Evolutionary conservation across 2,329 filamentous ascomycete genomes (phyloP).

Genomic region (Phyllosticta citribraziliensis): DNA sequence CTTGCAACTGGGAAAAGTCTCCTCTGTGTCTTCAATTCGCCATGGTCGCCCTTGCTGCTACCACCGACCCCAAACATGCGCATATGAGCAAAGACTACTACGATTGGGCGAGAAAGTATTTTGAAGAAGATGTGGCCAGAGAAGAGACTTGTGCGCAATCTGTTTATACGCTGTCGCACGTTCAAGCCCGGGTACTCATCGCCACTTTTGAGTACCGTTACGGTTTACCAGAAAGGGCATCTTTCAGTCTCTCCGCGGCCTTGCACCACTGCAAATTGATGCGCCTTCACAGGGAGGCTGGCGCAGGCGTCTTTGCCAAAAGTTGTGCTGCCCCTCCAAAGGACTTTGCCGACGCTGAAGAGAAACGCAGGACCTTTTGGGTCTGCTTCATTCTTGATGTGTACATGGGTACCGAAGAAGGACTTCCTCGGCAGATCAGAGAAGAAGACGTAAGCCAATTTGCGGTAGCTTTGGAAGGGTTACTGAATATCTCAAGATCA

Average conservation of each 20-base stretch:
- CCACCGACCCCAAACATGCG: slow-evolving; percentile 36
- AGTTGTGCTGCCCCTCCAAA: slow-evolving; percentile 76
- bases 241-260: slow-evolving; percentile 80
- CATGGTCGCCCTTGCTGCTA: slow-evolving; percentile 92
- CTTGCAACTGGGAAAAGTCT: slow-evolving; percentile 70
- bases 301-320: slow-evolving; percentile 76
- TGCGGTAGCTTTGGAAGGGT: neutral
- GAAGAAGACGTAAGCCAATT: slow-evolving; percentile 59
- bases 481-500: slow-evolving; percentile 43
- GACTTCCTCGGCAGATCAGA: slow-evolving; percentile 92
- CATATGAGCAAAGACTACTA: slow-evolving; percentile 77
- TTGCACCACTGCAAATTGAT: slow-evolving; percentile 85
- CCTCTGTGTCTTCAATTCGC: slow-evolving; percentile 84
- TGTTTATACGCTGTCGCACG: slow-evolving; percentile 76
- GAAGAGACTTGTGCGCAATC: slow-evolving; percentile 58
- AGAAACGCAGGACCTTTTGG: slow-evolving; percentile 89
- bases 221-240: slow-evolving; percentile 94
- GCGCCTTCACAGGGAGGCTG: slow-evolving; percentile 79
- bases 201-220: slow-evolving; percentile 88
- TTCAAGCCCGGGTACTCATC: slow-evolving; percentile 73
- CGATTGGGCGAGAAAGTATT: slow-evolving; percentile 49
- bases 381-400: slow-evolving; percentile 83
- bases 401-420: slow-evolving; percentile 91
- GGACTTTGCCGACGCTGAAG: slow-evolving; percentile 91
- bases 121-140: slow-evolving; percentile 84